phyloP scores from a whole-genome alignment of 2,329 filamentous ascomycete species.

The Colletotrichum agaves region DNA sequence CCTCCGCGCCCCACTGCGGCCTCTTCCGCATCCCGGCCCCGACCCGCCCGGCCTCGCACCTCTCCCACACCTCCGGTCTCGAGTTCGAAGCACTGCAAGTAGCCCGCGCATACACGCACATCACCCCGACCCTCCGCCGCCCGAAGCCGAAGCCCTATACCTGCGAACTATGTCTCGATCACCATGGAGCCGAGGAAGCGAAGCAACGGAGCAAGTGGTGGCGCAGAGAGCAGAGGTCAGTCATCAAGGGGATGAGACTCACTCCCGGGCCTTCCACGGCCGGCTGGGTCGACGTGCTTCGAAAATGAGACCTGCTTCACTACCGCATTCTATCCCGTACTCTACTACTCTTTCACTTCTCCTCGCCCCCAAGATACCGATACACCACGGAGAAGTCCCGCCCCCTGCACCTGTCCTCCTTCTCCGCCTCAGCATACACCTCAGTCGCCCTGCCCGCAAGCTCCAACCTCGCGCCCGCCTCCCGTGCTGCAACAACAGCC shows the following conservation, averaged over 20 bases:
- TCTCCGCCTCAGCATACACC: constrained; percentile 75
- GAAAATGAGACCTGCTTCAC: neutral
- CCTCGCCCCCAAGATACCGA: constrained; percentile 71
- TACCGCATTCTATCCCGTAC: neutral
- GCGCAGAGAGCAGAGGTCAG: constrained; percentile 1
- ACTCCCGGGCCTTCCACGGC: constrained; percentile 14
- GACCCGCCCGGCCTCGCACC: constrained; percentile 1
- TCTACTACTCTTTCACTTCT: constrained; percentile 41
- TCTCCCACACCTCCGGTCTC: constrained; percentile 11
- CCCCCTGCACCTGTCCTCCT: constrained; percentile 70
- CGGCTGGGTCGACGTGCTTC: constrained; percentile 10
- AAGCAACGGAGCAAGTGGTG: constrained; percentile 15
- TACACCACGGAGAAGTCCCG: constrained; percentile 88
- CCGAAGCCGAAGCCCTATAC: constrained; percentile 1
- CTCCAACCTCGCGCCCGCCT: constrained; percentile 73
- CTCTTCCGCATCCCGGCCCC: constrained; percentile 7
- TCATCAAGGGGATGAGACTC: neutral
- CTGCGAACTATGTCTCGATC: constrained; percentile 26
- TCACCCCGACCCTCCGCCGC: neutral
- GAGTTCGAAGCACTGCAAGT: constrained; percentile 21
- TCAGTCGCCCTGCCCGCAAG: constrained; percentile 70
- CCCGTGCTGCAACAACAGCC: constrained; percentile 76
- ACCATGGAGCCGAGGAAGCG: constrained; percentile 16
- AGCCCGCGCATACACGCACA: constrained; percentile 9
- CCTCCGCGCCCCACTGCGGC: constrained; percentile 7